Evolutionary conservation across 192 early-diverging fungal genomes (phyloP).

Genomic region (Umbelopsis isabellina): DNA sequence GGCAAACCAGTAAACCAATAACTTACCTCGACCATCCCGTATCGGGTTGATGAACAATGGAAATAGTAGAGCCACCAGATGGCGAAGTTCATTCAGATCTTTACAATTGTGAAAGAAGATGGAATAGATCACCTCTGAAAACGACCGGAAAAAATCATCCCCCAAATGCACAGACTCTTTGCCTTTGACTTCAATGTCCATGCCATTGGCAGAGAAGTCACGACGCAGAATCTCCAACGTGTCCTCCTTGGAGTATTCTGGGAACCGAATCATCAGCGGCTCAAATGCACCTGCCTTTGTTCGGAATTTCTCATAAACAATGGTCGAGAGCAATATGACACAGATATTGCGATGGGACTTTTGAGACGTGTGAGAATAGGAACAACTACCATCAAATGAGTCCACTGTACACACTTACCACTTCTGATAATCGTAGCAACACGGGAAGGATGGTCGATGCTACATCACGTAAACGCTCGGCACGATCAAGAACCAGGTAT

Average conservation of each 20-base stretch:
- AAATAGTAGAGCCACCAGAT: constrained; percentile 80
- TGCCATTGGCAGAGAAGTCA: constrained; percentile 56
- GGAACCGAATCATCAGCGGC: constrained; percentile 71
- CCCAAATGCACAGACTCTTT: constrained; percentile 36
- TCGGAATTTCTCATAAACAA: constrained; percentile 82
- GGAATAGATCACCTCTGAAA: constrained; percentile 81
- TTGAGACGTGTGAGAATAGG: constrained; percentile 1
- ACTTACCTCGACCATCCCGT: constrained; percentile 65
- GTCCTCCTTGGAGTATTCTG: constrained; percentile 75
- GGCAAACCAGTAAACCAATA: not conserved
- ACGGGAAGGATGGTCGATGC: constrained; percentile 66
- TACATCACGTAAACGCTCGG: constrained; percentile 77
- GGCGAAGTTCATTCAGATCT: constrained; percentile 86
- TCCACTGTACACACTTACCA: constrained; percentile 47
- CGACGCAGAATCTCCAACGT: constrained; percentile 69
- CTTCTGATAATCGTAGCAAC: constrained; percentile 71
- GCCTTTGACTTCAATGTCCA: constrained; percentile 17
- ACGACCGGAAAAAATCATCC: constrained; percentile 66
- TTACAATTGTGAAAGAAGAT: constrained; percentile 80
- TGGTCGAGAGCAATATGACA: constrained; percentile 72
- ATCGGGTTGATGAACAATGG: constrained; percentile 91
- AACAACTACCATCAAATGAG: not conserved
- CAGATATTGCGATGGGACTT: constrained; percentile 60
- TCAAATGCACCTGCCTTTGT: constrained; percentile 64
- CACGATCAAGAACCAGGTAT: constrained; percentile 69